Base-by-base conservation (phyloP, 306 rosid species). In the Cicer judaicum region DNA sequence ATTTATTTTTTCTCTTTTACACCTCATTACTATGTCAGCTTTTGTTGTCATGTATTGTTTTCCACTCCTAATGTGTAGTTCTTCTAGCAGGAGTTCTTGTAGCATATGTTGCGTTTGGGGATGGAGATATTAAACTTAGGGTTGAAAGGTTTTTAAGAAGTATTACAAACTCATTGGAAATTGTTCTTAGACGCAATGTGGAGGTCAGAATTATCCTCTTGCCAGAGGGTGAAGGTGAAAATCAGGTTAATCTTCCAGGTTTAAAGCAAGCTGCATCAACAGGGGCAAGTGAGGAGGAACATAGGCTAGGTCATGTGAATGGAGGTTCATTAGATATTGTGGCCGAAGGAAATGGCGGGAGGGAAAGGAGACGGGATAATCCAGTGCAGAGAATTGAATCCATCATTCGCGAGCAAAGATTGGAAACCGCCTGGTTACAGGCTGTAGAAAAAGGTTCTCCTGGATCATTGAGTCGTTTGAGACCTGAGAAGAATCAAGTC, bases 381-480 rank as follows among this genome's bases (percentile, higher is more conserved):
- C 99, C 99, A 56, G 85, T 88, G 87, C 96, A 87, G 77, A 89
- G 97, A 85, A 88, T 94, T 76, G 99, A 92, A 74, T 92, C 97
- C 83, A 92, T 92, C 80, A 89, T 94, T 70, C 96, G 91, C 1
- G 99, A 94, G 76, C 96, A 94, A 77, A 89, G 92, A 83, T 84
- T 94, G 78, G 99, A 94, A 86, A 94, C 92, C 67, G 99, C 99
- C 5, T 94, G 97, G 99, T 80, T 92, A 71, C 97, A 90, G 84
- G 89, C 92, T 7, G 90, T 83, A 57, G 99, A 88, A 75, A 94
- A 88, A 76, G 96, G 99, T 70, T 92, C 97, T 43, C 96, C 98
- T 11, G 92, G 96, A 79, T 86, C 96, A 1, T 64, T 94, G 89
- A 89, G 72, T 86, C 88, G 87, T 68, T 74, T 84, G 82, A 92